Conservation (phyloP, 148 eudicot species). For the Cornus suecica region DNA sequence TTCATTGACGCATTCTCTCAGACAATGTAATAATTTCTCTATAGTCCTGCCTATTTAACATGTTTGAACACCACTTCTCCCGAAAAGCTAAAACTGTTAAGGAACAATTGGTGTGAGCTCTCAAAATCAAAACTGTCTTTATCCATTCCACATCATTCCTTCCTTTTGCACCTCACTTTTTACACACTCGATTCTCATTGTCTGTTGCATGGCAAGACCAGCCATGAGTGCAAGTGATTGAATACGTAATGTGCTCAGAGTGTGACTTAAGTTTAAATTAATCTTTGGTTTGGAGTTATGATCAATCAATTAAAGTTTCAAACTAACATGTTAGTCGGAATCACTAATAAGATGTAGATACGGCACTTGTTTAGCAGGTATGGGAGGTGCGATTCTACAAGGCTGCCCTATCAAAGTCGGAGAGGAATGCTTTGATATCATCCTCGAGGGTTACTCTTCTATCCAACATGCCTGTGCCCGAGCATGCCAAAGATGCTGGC, state of each 20-base stretch:
- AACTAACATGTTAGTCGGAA: too few species aligned
- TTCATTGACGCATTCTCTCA: too few species aligned
- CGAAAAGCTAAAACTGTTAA: too few species aligned
- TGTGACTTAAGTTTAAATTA: background rate
- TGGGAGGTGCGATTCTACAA: slow-evolving; percentile 77
- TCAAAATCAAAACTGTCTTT: too few species aligned
- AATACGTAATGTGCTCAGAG: background rate
- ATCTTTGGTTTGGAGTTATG: background rate
- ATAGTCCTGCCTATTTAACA: too few species aligned
- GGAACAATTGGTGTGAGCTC: too few species aligned
- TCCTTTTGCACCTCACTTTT: too few species aligned
- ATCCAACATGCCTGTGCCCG: slow-evolving; percentile 44
- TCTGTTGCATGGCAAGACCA: background rate
- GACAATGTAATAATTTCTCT: too few species aligned
- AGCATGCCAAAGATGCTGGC: slow-evolving; percentile 33
- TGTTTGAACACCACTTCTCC: too few species aligned
- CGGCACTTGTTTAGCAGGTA: slow-evolving; percentile 33
- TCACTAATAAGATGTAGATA: background rate
- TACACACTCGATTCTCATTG: background rate
- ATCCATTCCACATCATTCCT: too few species aligned
- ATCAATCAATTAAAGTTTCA: background rate
- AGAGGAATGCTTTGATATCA: slow-evolving; percentile 28
- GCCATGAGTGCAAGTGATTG: background rate
- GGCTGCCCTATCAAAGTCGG: slow-evolving; percentile 25
- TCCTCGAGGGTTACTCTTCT: slow-evolving; percentile 67